These are phyloP conservation scores for Plantago major DNA, from an alignment of 257 asterid genomes.

Conservation along the genomic window DNA sequence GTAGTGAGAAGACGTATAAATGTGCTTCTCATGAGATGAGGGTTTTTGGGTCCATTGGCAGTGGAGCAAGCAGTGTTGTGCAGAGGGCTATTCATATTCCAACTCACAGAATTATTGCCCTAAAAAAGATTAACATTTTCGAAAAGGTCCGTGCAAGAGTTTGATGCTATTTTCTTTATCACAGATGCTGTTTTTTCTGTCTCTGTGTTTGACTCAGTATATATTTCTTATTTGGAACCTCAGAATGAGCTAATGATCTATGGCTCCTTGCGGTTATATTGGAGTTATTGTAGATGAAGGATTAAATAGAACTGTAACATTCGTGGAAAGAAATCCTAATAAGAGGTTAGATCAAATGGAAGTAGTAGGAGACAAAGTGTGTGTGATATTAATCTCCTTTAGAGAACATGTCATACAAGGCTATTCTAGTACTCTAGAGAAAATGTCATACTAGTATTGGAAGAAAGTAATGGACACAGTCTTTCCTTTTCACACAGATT, in stretches of 20 bases:
- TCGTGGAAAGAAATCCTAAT: too few relatives aligned
- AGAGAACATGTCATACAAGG: too few relatives aligned
- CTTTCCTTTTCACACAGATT: too few relatives aligned
- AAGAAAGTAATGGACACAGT: too few relatives aligned
- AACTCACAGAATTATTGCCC: conserved; percentile 90
- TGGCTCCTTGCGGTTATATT: too few relatives aligned
- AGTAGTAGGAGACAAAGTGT: not conserved
- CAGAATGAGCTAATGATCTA: too few relatives aligned
- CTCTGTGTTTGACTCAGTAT: not conserved
- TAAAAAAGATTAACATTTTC: conserved; percentile 91
- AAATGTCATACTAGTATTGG: too few relatives aligned
- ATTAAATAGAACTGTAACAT: too few relatives aligned
- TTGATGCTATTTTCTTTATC: conserved; percentile 3
- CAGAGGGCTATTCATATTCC: conserved; percentile 98
- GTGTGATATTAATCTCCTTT: not conserved
- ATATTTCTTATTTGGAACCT: too few relatives aligned
- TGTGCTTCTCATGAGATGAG: conserved; percentile 98
- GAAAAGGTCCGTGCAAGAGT: conserved; percentile 59
- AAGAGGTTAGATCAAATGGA: too few relatives aligned
- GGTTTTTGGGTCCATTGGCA: conserved; percentile 83
- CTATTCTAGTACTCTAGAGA: too few relatives aligned
- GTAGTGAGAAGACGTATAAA: conserved; percentile 71
- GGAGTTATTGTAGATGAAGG: too few relatives aligned
- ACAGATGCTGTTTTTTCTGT: not conserved
- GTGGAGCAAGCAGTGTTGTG: conserved; percentile 98